These are phyloP conservation scores for Parathielavia hyrcaniae DNA, from an alignment of 495 filamentous ascomycete genomes.

Conservation along the genomic window DNA sequence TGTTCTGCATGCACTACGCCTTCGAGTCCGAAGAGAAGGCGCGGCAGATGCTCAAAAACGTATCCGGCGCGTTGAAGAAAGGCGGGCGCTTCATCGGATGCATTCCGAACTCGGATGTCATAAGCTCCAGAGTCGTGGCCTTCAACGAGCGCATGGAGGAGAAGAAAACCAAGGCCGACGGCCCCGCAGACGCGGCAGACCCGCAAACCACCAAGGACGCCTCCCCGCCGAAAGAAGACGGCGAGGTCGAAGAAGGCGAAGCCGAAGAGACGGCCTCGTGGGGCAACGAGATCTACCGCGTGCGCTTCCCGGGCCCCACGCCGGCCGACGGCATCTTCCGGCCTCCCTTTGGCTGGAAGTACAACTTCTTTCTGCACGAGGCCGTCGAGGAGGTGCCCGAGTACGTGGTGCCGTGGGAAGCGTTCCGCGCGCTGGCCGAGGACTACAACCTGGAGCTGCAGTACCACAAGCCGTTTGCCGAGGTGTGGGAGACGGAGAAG, in stretches of 20 bases:
- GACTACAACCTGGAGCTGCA: constrained; percentile 94
- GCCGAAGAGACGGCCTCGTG: constrained; percentile 61
- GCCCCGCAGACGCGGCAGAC: constrained; percentile 3
- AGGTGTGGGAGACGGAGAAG: constrained; percentile 87
- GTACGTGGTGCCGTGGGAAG: constrained; percentile 97
- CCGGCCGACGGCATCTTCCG: constrained; percentile 79
- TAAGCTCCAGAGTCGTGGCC: constrained; percentile 57
- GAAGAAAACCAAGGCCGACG: constrained; percentile 37
- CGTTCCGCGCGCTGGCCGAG: constrained; percentile 87
- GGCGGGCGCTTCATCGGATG: constrained; percentile 89
- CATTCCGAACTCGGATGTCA: constrained; percentile 87
- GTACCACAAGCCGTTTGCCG: constrained; percentile 81
- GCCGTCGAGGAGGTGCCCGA: constrained; percentile 95
- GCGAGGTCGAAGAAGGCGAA: constrained; percentile 45
- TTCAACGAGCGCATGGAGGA: constrained; percentile 53
- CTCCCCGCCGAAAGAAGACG: constrained; percentile 34
- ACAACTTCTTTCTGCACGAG: constrained; percentile 90
- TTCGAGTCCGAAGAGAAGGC: constrained; percentile 89
- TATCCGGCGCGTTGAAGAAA: constrained; percentile 81
- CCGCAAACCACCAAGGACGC: constrained; percentile 19
- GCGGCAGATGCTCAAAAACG: constrained; percentile 86
- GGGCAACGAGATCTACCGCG: constrained; percentile 88
- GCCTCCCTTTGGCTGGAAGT: constrained; percentile 95
- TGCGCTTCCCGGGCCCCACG: constrained; percentile 74
- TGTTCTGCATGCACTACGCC: constrained; percentile 99